Evolutionary conservation across 176 grass and related monocot genomes (phyloP).

Genomic region (Oryza coarctata): DNA sequence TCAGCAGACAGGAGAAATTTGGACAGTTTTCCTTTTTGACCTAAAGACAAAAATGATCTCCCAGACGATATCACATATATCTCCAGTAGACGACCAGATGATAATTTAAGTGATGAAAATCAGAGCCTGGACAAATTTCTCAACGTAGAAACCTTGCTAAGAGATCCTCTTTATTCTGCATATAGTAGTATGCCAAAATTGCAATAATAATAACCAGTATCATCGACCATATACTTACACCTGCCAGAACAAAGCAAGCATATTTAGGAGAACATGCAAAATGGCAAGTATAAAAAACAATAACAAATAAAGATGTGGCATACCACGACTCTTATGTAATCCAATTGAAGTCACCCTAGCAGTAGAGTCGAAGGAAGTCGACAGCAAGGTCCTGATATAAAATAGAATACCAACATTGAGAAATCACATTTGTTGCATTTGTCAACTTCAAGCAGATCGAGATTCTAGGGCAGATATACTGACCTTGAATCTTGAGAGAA

Average conservation of each 20-base stretch:
- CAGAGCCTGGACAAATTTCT: not conserved
- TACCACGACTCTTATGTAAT: slow-evolving; percentile 57
- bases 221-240: slow-evolving; percentile 54
- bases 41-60: slow-evolving; percentile 15
- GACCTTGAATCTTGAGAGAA: slow-evolving; percentile 89
- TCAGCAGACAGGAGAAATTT: not conserved
- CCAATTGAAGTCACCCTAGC: slow-evolving; percentile 73
- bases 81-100: slow-evolving; percentile 5
- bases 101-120: slow-evolving; percentile 16
- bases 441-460: slow-evolving; percentile 16
- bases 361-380: slow-evolving; percentile 87
- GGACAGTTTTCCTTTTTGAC: not conserved
- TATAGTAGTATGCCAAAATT: slow-evolving; percentile 68
- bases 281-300: slow-evolving; percentile 9
- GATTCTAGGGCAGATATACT: slow-evolving; percentile 10
- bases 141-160: slow-evolving; percentile 30
- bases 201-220: slow-evolving; percentile 67
- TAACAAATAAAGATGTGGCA: slow-evolving; percentile 11
- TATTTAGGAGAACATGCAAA: slow-evolving; percentile 9
- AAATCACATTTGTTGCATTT: not conserved
- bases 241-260: slow-evolving; percentile 49
- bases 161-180: slow-evolving; percentile 50
- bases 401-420: slow-evolving; percentile 2
- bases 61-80: not conserved
- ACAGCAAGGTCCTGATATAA: slow-evolving; percentile 65